Evolutionary conservation across 2,329 filamentous ascomycete species (phyloP).

Genomic region (Achaetomium macrosporum): DNA sequence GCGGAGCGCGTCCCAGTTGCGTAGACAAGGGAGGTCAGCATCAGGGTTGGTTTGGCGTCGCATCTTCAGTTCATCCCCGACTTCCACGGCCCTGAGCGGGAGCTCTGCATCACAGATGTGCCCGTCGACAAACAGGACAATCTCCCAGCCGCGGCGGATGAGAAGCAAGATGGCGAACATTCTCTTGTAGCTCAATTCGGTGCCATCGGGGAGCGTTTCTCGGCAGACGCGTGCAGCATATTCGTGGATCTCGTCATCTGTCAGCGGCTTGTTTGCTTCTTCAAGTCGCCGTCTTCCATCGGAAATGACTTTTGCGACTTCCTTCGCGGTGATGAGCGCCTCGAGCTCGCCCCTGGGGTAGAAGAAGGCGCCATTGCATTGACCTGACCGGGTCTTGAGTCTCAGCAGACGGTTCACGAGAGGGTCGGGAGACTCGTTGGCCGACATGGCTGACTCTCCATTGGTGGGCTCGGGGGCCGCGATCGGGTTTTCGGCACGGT

Average conservation of each 20-base stretch:
- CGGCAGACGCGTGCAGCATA: background rate
- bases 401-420: background rate
- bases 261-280: background rate
- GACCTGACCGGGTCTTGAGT: background rate
- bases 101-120: constrained; percentile 7
- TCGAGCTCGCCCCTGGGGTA: constrained; percentile 4
- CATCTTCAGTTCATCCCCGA: background rate
- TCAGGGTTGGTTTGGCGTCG: background rate
- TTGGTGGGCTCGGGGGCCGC: background rate
- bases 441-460: background rate
- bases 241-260: background rate
- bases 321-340: constrained; percentile 1
- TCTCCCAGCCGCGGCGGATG: background rate
- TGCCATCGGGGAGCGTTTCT: background rate
- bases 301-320: background rate
- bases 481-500: background rate
- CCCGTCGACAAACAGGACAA: constrained; percentile 3
- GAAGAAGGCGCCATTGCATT: background rate
- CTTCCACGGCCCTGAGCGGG: background rate
- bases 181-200: background rate
- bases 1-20: background rate
- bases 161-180: constrained; percentile 11
- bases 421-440: background rate
- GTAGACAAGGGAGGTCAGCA: background rate
- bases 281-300: background rate